These are phyloP conservation scores for Sugiyamaella valdiviana DNA, from an alignment of 805 yeast genomes.

Conservation along the genomic window DNA sequence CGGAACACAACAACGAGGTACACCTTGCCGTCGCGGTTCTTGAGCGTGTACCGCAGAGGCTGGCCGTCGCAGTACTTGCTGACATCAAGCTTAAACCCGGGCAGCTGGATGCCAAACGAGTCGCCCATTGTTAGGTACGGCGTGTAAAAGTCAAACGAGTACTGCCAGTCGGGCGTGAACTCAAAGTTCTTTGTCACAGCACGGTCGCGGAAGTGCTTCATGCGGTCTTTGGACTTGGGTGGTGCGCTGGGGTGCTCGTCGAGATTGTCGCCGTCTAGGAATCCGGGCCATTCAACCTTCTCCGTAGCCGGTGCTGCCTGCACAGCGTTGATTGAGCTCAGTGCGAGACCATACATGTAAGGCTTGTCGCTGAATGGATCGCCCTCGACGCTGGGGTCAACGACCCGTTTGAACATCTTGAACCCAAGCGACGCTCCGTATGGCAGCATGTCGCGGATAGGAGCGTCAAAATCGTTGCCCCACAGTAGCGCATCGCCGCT, in stretches of 20 bases:
- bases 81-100: slow-evolving; percentile 38
- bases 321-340: slow-evolving; percentile 50
- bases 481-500: slow-evolving; percentile 51
- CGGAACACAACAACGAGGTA: slow-evolving; percentile 26
- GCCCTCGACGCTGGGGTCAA: slow-evolving; percentile 61
- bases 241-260: background rate
- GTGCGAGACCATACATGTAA: slow-evolving; percentile 54
- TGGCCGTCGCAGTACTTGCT: slow-evolving; percentile 34
- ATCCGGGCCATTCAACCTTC: slow-evolving; percentile 1
- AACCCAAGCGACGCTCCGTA: slow-evolving; percentile 49
- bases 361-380: slow-evolving; percentile 58
- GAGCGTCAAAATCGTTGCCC: slow-evolving; percentile 63
- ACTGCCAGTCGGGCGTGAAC: slow-evolving; percentile 36
- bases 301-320: slow-evolving; percentile 16
- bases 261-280: slow-evolving; percentile 2
- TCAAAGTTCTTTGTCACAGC: slow-evolving; percentile 37
- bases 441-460: slow-evolving; percentile 54
- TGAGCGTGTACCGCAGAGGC: slow-evolving; percentile 34
- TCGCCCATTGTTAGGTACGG: slow-evolving; percentile 47
- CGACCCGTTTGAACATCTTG: slow-evolving; percentile 48
- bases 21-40: slow-evolving; percentile 20
- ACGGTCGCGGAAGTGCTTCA: slow-evolving; percentile 38
- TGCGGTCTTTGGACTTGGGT: slow-evolving; percentile 34
- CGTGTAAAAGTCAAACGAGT: slow-evolving; percentile 50
- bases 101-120: slow-evolving; percentile 46